Conservation (phyloP, 805 yeast species). For the Jamesozyma lodderae region DNA sequence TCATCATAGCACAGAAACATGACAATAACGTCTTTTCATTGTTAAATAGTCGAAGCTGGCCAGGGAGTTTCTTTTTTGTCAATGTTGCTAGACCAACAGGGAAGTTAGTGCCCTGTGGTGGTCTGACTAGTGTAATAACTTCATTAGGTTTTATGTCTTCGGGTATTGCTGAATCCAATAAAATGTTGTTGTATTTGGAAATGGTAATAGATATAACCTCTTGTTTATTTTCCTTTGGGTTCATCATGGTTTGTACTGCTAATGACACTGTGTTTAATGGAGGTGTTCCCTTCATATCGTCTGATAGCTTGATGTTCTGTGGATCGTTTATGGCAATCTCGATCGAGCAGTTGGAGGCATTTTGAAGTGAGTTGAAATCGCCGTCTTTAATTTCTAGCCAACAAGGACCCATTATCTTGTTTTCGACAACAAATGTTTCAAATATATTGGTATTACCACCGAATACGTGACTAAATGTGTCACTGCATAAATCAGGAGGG, state of each 20-base stretch:
- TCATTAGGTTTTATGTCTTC: constrained; percentile 53
- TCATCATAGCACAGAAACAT: constrained; percentile 64
- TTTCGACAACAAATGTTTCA: constrained; percentile 76
- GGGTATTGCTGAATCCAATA: constrained; percentile 67
- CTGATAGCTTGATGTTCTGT: constrained; percentile 37
- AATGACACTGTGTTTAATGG: constrained; percentile 65
- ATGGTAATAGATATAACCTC: constrained; percentile 79
- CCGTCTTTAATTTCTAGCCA: constrained; percentile 74
- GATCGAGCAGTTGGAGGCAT: constrained; percentile 72
- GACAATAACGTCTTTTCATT: constrained; percentile 68
- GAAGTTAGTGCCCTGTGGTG: constrained; percentile 52
- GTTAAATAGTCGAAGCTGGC: constrained; percentile 48
- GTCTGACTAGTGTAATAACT: constrained; percentile 67
- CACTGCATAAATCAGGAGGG: constrained; percentile 66
- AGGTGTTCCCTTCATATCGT: constrained; percentile 44
- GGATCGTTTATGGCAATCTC: constrained; percentile 56
- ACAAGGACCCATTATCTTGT: constrained; percentile 93
- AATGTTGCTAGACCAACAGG: constrained; percentile 69
- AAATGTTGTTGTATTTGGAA: constrained; percentile 58
- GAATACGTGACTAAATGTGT: constrained; percentile 68
- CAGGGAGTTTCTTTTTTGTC: constrained; percentile 43
- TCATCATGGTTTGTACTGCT: constrained; percentile 73
- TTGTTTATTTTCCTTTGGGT: constrained; percentile 64
- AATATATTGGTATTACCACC: constrained; percentile 68
- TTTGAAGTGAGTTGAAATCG: constrained; percentile 47